A percentile compares a stretch with the other conserved stretches of the same genome.
Evolutionary conservation across 2,329 filamentous ascomycete species (phyloP).

Genomic region (Huntiella bhutanensis): DNA sequence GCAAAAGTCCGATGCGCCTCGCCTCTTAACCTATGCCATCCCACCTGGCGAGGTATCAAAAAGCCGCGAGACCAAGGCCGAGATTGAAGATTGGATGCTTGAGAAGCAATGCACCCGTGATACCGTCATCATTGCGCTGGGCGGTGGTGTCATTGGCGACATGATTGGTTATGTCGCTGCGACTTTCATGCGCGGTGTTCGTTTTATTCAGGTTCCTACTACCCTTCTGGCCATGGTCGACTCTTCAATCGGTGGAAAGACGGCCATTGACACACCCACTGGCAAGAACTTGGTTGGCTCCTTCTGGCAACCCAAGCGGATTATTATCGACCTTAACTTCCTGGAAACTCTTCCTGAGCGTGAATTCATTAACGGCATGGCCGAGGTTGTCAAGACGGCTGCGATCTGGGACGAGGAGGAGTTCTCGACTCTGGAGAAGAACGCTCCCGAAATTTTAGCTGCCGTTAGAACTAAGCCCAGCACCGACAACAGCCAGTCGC

Average conservation of each 20-base stretch:
- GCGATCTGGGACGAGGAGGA: slow-evolving; percentile 87
- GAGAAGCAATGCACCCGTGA: slow-evolving; percentile 82
- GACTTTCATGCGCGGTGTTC: slow-evolving; percentile 95
- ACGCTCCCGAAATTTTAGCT: slow-evolving; percentile 53
- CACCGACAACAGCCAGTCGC: slow-evolving; percentile 18
- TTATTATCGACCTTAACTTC: slow-evolving; percentile 88
- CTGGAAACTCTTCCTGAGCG: slow-evolving; percentile 74
- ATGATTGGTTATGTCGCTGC: slow-evolving; percentile 95
- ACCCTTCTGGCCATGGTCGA: slow-evolving; percentile 94
- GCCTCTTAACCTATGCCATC: slow-evolving; percentile 71
- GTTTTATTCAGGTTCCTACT: slow-evolving; percentile 91
- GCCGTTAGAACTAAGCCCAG: slow-evolving; percentile 21
- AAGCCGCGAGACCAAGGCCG: slow-evolving; percentile 77
- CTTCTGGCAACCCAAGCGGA: slow-evolving; percentile 88
- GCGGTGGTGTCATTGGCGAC: slow-evolving; percentile 92
- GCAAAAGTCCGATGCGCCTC: slow-evolving; percentile 26
- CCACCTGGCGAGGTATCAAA: slow-evolving; percentile 89
- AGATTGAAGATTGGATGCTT: slow-evolving; percentile 96
- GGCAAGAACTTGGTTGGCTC: slow-evolving; percentile 92
- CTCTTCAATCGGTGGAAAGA: slow-evolving; percentile 95
- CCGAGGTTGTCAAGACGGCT: slow-evolving; percentile 92
- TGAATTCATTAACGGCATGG: slow-evolving; percentile 98
- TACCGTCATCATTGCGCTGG: slow-evolving; percentile 83
- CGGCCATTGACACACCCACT: slow-evolving; percentile 85
- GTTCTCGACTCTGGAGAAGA: slow-evolving; percentile 67